Base-by-base conservation (phyloP, 2,329 filamentous ascomycete species). In the Cytospora paraplurivora region DNA sequence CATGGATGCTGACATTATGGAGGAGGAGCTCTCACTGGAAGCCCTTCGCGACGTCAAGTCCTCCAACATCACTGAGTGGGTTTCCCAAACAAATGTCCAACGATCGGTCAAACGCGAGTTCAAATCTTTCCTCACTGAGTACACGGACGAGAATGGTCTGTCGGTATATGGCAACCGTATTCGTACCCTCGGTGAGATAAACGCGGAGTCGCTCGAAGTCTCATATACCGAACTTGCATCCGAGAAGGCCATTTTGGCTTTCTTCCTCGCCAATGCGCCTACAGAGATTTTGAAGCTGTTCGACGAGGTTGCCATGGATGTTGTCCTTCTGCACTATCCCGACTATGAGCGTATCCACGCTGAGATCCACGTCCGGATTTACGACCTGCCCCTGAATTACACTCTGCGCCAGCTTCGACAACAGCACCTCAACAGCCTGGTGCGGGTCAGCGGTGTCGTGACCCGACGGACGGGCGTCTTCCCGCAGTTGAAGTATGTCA, bases 311-410 rank as follows among this genome's bases (percentile, higher is more conserved):
- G 94, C 95, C 63, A 94, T 99, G 86, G 95, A 99, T 67, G 93
- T 96, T 44, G 94, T 96, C 6, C 85, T 98, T 27, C 87, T 98
- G 61, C 93, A 98, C 76, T 99, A 98, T 77, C 94, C 93, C 1
- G 93, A 98, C 76, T 99, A 99, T 75, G 93, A 97, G 75, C 91
- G 93, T 67, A 99, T 99, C 71, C 95, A 98, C 76, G 91, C 93
- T 34, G 95, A 99, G 76, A 97, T 99, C 59, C 95, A 99, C 74
- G 94, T 99, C 62, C 93, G 95, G 66, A 96, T 99, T 73, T 93
- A 93, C 27, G 94, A 98, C 71, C 83, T 99, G 17, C 96, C 95
- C 4, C 91, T 97, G 35, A 91, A 93, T 72, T 97, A 97, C 77
- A 99, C 95, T 2, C 86, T 99, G 56, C 92, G 95, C 56, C 93